Conservation (phyloP, 192 early-diverging fungal genomes). For the Backusella australiensis region DNA sequence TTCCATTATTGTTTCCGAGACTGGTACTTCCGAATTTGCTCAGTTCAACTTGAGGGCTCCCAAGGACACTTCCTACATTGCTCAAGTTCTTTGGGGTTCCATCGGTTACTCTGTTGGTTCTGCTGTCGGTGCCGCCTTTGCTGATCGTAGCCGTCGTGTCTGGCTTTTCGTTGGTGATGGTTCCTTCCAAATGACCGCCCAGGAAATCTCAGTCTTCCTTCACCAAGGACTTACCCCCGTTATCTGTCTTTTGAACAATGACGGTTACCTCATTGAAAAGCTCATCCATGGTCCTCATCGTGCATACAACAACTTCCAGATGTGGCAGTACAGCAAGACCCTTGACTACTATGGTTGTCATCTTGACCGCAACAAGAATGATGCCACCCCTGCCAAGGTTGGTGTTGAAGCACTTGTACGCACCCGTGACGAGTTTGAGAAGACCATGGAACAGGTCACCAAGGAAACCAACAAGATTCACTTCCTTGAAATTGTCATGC, state of each 20-base stretch:
- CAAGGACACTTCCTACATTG: slow-evolving; percentile 33
- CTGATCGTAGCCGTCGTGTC: slow-evolving; percentile 39
- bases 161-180: slow-evolving; percentile 51
- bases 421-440: slow-evolving; percentile 39
- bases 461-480: slow-evolving; percentile 37
- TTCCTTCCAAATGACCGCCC: slow-evolving; percentile 49
- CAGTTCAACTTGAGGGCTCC: slow-evolving; percentile 36
- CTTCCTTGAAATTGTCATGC: slow-evolving; percentile 49
- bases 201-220: slow-evolving; percentile 49
- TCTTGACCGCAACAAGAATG: slow-evolving; percentile 22
- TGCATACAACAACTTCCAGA: slow-evolving; percentile 46
- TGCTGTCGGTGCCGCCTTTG: slow-evolving; percentile 43
- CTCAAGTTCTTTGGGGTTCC: slow-evolving; percentile 38
- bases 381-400: slow-evolving; percentile 12
- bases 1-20: slow-evolving; percentile 41
- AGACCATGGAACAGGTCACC: slow-evolving; percentile 27
- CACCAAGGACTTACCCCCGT: slow-evolving; percentile 46
- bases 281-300: slow-evolving; percentile 44
- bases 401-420: slow-evolving; percentile 33
- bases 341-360: slow-evolving; percentile 43
- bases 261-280: slow-evolving; percentile 52
- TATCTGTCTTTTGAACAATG: slow-evolving; percentile 51
- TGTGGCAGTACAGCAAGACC: slow-evolving; percentile 49
- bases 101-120: slow-evolving; percentile 39
- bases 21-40: slow-evolving; percentile 47